Evolutionary conservation across 805 yeast species (phyloP).

Genomic region (Starmerella potacharoeniae): DNA sequence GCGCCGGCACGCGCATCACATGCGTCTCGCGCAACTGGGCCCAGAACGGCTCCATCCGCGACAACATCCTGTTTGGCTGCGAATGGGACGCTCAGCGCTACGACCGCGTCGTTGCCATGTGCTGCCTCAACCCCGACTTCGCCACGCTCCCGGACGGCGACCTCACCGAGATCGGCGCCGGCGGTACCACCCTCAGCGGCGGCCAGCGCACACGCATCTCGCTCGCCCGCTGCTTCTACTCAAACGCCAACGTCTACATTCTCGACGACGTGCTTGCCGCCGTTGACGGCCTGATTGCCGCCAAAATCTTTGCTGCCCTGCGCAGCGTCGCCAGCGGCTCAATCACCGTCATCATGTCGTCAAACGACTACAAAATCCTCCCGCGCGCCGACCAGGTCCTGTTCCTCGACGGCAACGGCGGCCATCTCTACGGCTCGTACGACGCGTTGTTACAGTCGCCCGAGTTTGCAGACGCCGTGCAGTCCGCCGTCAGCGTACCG

Average conservation of each 20-base stretch:
- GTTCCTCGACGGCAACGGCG: slow-evolving; percentile 49
- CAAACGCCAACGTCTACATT: slow-evolving; percentile 76
- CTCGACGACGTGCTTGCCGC: slow-evolving; percentile 86
- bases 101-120: slow-evolving; percentile 42
- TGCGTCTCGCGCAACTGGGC: slow-evolving; percentile 81
- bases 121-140: slow-evolving; percentile 69
- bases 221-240: slow-evolving; percentile 83
- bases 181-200: slow-evolving; percentile 85
- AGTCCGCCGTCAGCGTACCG: slow-evolving; percentile 5
- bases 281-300: slow-evolving; percentile 88
- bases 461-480: background rate
- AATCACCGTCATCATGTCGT: slow-evolving; percentile 63
- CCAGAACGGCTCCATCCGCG: slow-evolving; percentile 83
- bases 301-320: slow-evolving; percentile 63
- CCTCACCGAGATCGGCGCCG: slow-evolving; percentile 82
- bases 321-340: slow-evolving; percentile 52
- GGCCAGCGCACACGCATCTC: slow-evolving; percentile 91
- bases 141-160: slow-evolving; percentile 73
- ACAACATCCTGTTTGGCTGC: slow-evolving; percentile 71
- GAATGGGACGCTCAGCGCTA: slow-evolving; percentile 67
- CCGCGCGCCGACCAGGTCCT: slow-evolving; percentile 57
- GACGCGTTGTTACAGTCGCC: slow-evolving; percentile 35
- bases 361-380: slow-evolving; percentile 67
- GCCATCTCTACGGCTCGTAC: slow-evolving; percentile 46
- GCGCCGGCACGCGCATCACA: slow-evolving; percentile 41